These are phyloP conservation scores for Epichloe coenophiala DNA, from an alignment of 2,329 filamentous ascomycete species.

Conservation along the genomic window DNA sequence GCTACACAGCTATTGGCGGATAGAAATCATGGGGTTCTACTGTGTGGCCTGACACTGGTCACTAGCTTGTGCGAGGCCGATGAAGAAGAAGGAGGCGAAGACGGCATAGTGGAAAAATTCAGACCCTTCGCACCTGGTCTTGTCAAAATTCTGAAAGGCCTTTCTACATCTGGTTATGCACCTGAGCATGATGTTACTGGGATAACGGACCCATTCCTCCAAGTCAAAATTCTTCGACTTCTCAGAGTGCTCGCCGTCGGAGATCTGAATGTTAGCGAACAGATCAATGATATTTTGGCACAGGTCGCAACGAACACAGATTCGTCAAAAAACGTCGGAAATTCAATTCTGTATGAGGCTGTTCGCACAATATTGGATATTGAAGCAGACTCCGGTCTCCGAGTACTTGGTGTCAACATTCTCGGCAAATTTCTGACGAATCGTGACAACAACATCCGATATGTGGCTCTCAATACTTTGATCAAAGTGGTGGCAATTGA, in stretches of 20 bases:
- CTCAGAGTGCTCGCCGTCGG: conserved; percentile 77
- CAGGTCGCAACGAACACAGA: conserved; percentile 98
- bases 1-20: conserved; percentile 78
- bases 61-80: conserved; percentile 90
- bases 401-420: conserved; percentile 94
- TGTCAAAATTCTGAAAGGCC: conserved; percentile 79
- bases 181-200: conserved; percentile 97
- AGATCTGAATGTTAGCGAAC: conserved; percentile 77
- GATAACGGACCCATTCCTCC: conserved; percentile 93
- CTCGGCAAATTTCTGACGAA: conserved; percentile 97
- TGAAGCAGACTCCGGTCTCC: conserved; percentile 86
- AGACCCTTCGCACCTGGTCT: conserved; percentile 71
- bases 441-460: conserved; percentile 97
- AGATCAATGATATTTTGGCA: conserved; percentile 96
- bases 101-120: conserved; percentile 83
- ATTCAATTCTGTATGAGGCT: conserved; percentile 94
- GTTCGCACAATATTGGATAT: conserved; percentile 96
- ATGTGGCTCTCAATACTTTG: conserved; percentile 91
- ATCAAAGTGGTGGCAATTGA: conserved; percentile 98
- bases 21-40: conserved; percentile 85
- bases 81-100: conserved; percentile 81
- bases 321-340: conserved; percentile 95
- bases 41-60: conserved; percentile 84
- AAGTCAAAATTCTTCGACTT: conserved; percentile 87
- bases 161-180: conserved; percentile 91